Evolutionary conservation across 2,329 filamentous ascomycete genomes (phyloP).

Genomic region (Diaporthe vexans): DNA sequence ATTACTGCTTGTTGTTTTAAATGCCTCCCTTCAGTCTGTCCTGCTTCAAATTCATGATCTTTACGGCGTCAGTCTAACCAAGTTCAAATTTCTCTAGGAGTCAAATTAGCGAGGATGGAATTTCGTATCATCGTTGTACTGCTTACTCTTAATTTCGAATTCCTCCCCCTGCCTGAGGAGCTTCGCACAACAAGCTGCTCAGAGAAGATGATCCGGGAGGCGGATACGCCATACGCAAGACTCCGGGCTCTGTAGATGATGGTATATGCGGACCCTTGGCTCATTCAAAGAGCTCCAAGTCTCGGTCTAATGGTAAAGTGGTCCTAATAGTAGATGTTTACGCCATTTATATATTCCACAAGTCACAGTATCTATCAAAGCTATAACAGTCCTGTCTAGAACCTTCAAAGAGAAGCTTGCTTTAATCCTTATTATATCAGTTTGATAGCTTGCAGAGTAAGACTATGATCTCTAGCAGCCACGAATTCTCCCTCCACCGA

Average conservation of each 20-base stretch:
- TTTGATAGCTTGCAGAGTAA: too few relatives aligned
- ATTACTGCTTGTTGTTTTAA: background rate
- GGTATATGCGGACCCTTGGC: too few relatives aligned
- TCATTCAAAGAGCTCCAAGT: too few relatives aligned
- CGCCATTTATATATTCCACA: too few relatives aligned
- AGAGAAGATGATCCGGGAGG: conserved; percentile 22
- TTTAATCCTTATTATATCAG: too few relatives aligned
- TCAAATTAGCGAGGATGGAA: conserved; percentile 11
- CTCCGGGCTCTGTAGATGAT: background rate
- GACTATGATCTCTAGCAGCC: too few relatives aligned
- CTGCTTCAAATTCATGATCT: background rate
- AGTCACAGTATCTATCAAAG: too few relatives aligned
- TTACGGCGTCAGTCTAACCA: background rate
- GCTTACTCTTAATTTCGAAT: conserved; percentile 38
- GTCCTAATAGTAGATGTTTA: too few relatives aligned
- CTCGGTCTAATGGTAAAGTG: too few relatives aligned
- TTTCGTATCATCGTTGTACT: conserved; percentile 29
- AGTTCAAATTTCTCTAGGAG: background rate
- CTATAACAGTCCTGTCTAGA: too few relatives aligned
- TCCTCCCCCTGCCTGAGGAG: conserved; percentile 37
- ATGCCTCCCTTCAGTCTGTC: background rate
- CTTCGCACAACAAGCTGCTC: conserved; percentile 10
- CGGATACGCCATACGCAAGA: conserved; percentile 19
- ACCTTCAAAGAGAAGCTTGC: too few relatives aligned
- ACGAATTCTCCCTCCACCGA: too few relatives aligned